A percentile compares a stretch with the other conserved stretches of the same genome.
These are phyloP conservation scores for Coemansia guatemalensis DNA, from an alignment of 192 early-diverging fungal species.

Conservation along the genomic window DNA sequence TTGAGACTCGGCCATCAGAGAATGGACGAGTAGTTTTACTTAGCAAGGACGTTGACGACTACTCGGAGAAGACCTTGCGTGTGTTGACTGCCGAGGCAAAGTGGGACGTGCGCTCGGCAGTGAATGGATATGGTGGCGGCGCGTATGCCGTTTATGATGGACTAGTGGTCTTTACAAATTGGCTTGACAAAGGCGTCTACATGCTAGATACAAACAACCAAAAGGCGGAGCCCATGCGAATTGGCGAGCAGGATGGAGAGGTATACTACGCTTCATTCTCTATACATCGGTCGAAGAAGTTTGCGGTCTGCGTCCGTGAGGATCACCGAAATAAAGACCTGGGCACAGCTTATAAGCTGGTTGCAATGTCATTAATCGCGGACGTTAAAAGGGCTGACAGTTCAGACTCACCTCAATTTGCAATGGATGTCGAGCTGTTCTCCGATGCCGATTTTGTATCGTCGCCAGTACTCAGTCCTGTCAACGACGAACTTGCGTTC, in stretches of 20 bases:
- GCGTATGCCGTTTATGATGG: constrained; percentile 58
- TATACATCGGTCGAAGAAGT: constrained; percentile 58
- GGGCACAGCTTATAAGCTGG: constrained; percentile 52
- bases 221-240: constrained; percentile 21
- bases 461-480: constrained; percentile 57
- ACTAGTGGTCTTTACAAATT: constrained; percentile 64
- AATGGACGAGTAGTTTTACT: constrained; percentile 39
- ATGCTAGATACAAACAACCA: constrained; percentile 33
- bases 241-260: constrained; percentile 52
- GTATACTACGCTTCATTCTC: constrained; percentile 66
- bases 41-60: constrained; percentile 32
- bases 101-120: constrained; percentile 65
- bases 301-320: constrained; percentile 67
- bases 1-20: constrained; percentile 44
- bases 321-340: constrained; percentile 63
- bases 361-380: constrained; percentile 53
- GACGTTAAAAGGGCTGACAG: constrained; percentile 3
- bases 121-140: constrained; percentile 80
- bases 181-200: constrained; percentile 58
- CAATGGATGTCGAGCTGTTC: constrained; percentile 48
- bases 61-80: constrained; percentile 17
- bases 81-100: constrained; percentile 35
- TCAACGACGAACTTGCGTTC: constrained; percentile 58
- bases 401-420: not conserved
- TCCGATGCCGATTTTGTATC: constrained; percentile 67